Percentiles rank a stretch among this genome's conserved stretches.
These are phyloP conservation scores for Cyberlindnera amylophila DNA, from an alignment of 805 yeast genomes.

Conservation along the genomic window DNA sequence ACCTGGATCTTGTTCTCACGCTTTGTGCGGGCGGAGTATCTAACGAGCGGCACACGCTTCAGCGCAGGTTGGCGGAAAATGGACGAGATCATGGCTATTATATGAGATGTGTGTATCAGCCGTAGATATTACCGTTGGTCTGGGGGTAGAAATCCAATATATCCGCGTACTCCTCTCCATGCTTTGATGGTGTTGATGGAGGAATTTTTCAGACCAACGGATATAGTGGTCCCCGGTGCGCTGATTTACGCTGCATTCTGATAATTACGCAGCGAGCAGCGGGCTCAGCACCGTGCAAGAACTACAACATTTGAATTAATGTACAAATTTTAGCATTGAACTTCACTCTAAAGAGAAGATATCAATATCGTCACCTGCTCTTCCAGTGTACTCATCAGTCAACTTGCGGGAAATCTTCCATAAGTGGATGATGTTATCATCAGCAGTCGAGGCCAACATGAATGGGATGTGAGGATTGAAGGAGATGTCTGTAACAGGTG, in stretches of 20 bases:
- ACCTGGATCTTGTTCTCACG: conserved; percentile 58
- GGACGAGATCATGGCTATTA: conserved; percentile 3
- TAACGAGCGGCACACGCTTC: conserved; percentile 31
- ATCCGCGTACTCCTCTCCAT: neutral
- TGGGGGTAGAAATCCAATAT: neutral
- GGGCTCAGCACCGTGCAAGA: too few relatives aligned
- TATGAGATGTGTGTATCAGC: neutral
- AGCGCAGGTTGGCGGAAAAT: conserved; percentile 9
- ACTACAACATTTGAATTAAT: too few relatives aligned
- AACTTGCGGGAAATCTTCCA: conserved; percentile 40
- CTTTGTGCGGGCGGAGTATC: conserved; percentile 45
- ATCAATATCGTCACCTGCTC: conserved; percentile 19
- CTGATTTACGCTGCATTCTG: neutral
- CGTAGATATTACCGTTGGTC: neutral
- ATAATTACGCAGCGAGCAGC: neutral
- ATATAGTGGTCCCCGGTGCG: neutral
- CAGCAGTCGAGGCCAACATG: conserved; percentile 59
- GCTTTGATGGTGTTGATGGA: conserved; percentile 1
- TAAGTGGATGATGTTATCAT: conserved; percentile 42
- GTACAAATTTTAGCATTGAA: too few relatives aligned
- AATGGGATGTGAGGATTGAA: conserved; percentile 70
- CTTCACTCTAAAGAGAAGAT: conserved; percentile 20
- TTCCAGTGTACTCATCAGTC: conserved; percentile 28
- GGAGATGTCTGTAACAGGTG: conserved; percentile 67
- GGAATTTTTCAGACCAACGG: neutral